These are phyloP conservation scores for Naganishia cerealis DNA, from an alignment of 1,284 basidiomycete species.

Conservation along the genomic window DNA sequence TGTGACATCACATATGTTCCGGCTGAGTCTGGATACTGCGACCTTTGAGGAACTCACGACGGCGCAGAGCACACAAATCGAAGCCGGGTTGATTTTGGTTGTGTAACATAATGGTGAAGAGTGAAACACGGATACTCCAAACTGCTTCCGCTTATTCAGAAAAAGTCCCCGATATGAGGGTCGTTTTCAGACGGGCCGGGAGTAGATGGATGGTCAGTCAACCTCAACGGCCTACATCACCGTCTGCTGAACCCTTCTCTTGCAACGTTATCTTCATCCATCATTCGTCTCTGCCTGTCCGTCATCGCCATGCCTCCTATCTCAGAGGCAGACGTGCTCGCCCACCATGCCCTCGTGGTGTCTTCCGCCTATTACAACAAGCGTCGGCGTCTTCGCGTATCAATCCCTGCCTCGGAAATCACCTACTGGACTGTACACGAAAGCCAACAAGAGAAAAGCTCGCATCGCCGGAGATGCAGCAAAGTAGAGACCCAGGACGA, in stretches of 20 bases:
- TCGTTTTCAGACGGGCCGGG: not conserved
- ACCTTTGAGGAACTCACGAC: too few relatives aligned
- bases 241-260: not conserved
- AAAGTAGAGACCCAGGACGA: not conserved
- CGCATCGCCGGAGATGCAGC: not conserved
- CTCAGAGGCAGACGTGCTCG: slow-evolving; percentile 21
- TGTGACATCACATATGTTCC: not conserved
- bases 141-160: not conserved
- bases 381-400: not conserved
- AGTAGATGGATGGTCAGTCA: not conserved
- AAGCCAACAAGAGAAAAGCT: not conserved
- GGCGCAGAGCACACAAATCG: not conserved
- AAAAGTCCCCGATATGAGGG: not conserved
- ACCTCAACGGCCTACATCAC: not conserved
- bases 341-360: slow-evolving; percentile 8
- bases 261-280: not conserved
- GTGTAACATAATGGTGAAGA: not conserved
- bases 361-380: not conserved
- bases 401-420: not conserved
- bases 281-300: not conserved
- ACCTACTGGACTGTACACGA: not conserved
- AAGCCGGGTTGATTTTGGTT: not conserved
- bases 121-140: not conserved
- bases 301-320: not conserved
- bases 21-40: not conserved